These are phyloP conservation scores for Chaetomium globosum DNA, from an alignment of 2,329 filamentous ascomycete species.

Conservation along the genomic window DNA sequence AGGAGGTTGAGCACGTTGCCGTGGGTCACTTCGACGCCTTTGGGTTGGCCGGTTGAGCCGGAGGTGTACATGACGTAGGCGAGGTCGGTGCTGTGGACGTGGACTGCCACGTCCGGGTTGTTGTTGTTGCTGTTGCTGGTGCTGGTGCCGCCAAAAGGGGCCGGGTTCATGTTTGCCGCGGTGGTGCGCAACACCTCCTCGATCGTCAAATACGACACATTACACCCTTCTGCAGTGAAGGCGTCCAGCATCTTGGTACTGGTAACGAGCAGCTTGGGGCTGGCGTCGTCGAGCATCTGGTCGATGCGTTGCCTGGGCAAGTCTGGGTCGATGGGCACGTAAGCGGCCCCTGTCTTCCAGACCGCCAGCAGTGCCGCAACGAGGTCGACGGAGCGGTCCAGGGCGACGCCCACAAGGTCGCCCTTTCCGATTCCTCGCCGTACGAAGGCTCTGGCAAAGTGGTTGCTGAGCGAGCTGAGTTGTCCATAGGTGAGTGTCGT, in stretches of 20 bases:
- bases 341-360: conserved; percentile 1
- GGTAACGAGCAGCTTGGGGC: conserved; percentile 1
- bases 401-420: not conserved
- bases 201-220: not conserved
- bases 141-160: not conserved
- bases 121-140: not conserved
- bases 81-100: not conserved
- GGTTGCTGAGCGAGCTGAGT: not conserved
- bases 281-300: conserved; percentile 3
- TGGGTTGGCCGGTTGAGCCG: not conserved
- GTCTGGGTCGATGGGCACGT: not conserved
- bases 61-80: not conserved
- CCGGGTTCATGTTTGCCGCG: not conserved
- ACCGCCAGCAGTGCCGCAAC: conserved; percentile 1
- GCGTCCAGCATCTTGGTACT: not conserved
- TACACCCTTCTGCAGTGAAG: not conserved
- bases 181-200: conserved; percentile 2
- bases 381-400: conserved; percentile 1
- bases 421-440: conserved; percentile 1
- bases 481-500: conserved; percentile 2
- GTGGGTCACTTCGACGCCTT: not conserved
- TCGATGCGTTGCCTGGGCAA: not conserved
- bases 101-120: not conserved
- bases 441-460: not conserved
- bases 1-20: not conserved